Percentiles rank a stretch among this genome's conserved stretches.
These are phyloP conservation scores for Mycena citricolor DNA, from an alignment of 1,284 basidiomycete genomes.

Conservation along the genomic window DNA sequence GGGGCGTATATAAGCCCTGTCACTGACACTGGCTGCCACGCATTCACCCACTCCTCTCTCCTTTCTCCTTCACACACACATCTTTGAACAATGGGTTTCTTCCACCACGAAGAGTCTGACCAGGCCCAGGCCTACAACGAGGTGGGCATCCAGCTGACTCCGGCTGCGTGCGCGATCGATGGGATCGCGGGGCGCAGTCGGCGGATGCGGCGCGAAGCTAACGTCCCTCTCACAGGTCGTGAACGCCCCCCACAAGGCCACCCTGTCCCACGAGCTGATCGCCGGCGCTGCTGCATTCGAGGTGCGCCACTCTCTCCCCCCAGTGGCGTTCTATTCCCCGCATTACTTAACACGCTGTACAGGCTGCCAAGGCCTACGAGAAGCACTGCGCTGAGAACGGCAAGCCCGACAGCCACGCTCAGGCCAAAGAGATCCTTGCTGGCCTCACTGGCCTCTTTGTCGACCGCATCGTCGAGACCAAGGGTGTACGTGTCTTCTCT, in stretches of 20 bases:
- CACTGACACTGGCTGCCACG: too few relatives aligned
- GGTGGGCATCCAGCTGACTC: too few relatives aligned
- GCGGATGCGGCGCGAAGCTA: too few relatives aligned
- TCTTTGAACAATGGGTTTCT: too few relatives aligned
- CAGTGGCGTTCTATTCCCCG: neutral
- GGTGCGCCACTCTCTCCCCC: slow-evolving; percentile 22
- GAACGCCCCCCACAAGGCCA: slow-evolving; percentile 55
- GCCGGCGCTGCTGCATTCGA: slow-evolving; percentile 41
- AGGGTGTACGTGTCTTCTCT: slow-evolving; percentile 40
- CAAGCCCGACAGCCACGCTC: slow-evolving; percentile 40
- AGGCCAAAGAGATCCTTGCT: slow-evolving; percentile 50
- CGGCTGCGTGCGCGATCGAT: too few relatives aligned
- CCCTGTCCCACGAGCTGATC: slow-evolving; percentile 55
- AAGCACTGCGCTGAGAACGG: slow-evolving; percentile 47
- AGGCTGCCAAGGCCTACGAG: slow-evolving; percentile 61
- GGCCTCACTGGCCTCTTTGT: slow-evolving; percentile 48
- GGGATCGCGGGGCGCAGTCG: too few relatives aligned
- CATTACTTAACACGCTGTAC: neutral
- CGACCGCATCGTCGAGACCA: slow-evolving; percentile 48
- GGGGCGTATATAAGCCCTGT: too few relatives aligned
- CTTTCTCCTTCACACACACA: too few relatives aligned
- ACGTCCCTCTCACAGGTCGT: slow-evolving; percentile 33
- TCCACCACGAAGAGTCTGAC: slow-evolving; percentile 13
- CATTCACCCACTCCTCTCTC: too few relatives aligned
- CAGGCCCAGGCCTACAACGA: slow-evolving; percentile 13